These are phyloP conservation scores for Selaginella moellendorffii DNA, from an alignment of 75 land plant species.

Conservation along the genomic window DNA sequence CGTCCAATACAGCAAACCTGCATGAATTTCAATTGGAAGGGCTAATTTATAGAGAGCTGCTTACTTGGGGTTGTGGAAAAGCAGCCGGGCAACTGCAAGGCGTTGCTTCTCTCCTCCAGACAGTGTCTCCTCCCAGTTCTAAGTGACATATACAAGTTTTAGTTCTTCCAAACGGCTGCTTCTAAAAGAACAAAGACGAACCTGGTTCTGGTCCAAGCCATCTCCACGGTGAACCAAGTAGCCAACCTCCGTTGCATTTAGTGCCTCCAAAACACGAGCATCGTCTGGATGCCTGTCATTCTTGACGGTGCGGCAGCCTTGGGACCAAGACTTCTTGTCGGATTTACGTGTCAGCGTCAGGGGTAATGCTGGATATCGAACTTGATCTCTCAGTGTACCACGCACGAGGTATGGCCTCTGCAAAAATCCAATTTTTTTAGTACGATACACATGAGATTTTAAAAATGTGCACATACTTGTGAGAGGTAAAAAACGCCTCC, in stretches of 20 bases:
- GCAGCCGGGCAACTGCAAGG: slow-evolving; percentile 26
- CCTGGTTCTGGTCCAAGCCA: slow-evolving; percentile 34
- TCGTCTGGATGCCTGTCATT: slow-evolving; percentile 23
- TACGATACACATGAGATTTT: no score
- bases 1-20: slow-evolving; percentile 35
- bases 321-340: slow-evolving; percentile 5
- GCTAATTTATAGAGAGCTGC: neutral
- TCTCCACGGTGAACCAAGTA: slow-evolving; percentile 32
- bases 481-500: slow-evolving; percentile 36
- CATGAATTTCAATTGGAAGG: neutral
- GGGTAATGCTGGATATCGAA: slow-evolving; percentile 23
- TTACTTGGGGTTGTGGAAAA: slow-evolving; percentile 33
- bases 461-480: slow-evolving; percentile 20
- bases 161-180: neutral
- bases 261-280: slow-evolving; percentile 21
- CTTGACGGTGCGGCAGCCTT: no score
- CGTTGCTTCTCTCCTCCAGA: slow-evolving; percentile 39
- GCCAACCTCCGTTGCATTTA: slow-evolving; percentile 29
- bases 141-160: neutral
- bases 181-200: neutral
- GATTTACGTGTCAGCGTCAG: neutral
- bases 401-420: slow-evolving; percentile 34
- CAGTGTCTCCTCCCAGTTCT: slow-evolving; percentile 38
- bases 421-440: neutral
- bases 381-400: slow-evolving; percentile 34